phyloP scores from a whole-genome alignment of 1,284 basidiomycete genomes.

The Ganoderma leucocontextum region DNA sequence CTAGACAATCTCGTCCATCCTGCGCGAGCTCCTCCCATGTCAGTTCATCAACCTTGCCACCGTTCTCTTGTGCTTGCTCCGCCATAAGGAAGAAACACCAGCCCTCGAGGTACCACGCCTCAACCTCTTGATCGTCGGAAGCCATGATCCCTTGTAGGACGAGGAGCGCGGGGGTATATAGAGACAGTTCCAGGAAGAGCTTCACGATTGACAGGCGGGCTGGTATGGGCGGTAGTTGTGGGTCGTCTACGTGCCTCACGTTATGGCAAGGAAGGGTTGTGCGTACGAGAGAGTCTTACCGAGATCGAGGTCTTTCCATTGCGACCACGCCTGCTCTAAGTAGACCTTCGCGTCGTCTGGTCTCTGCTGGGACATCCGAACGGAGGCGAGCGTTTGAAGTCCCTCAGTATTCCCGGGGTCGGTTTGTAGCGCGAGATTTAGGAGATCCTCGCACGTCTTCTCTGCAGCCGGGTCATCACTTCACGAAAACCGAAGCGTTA shows the following conservation, averaged over 20 bases:
- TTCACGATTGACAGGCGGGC: constrained; percentile 82
- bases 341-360: constrained; percentile 82
- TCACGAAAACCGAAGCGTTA: background rate
- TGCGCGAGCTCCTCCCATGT: constrained; percentile 83
- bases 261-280: constrained; percentile 1
- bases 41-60: constrained; percentile 65
- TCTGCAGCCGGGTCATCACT: constrained; percentile 87
- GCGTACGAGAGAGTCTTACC: constrained; percentile 51
- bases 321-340: constrained; percentile 74
- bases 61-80: constrained; percentile 67
- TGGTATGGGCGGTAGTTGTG: constrained; percentile 77
- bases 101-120: constrained; percentile 95
- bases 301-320: constrained; percentile 79
- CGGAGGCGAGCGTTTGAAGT: constrained; percentile 85
- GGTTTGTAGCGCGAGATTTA: constrained; percentile 76
- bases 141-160: constrained; percentile 85
- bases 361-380: constrained; percentile 88
- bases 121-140: constrained; percentile 87
- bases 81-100: constrained; percentile 91
- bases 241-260: constrained; percentile 60
- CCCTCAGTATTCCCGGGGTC: constrained; percentile 85
- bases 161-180: constrained; percentile 75
- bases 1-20: constrained; percentile 83
- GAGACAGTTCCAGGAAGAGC: constrained; percentile 83
- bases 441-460: constrained; percentile 81